Percentiles rank a stretch among this genome's conserved stretches.
Conservation (phyloP, 331 rosid genomes). For the Telfairia occidentalis region DNA sequence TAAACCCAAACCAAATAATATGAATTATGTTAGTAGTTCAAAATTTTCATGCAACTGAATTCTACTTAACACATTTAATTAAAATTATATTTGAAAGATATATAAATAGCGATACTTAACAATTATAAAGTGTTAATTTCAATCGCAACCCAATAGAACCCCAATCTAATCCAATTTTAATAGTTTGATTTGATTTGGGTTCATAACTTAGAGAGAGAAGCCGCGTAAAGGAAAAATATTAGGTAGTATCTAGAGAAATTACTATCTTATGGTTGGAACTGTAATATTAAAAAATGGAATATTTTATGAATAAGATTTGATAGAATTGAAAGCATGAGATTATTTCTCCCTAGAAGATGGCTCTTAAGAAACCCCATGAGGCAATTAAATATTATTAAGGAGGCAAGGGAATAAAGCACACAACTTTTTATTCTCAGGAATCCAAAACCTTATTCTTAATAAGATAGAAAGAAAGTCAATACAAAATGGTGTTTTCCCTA, state of each 20-base stretch:
- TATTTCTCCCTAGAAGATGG: background rate
- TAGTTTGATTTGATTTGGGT: too few species aligned
- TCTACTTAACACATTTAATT: too few species aligned
- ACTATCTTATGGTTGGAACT: too few species aligned
- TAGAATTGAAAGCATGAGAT: background rate
- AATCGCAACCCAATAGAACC: too few species aligned
- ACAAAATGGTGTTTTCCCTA: background rate
- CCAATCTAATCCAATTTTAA: too few species aligned
- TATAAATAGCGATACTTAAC: too few species aligned
- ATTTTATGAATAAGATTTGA: background rate
- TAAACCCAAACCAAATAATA: too few species aligned
- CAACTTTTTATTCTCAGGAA: background rate
- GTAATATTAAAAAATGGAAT: background rate
- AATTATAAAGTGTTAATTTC: too few species aligned
- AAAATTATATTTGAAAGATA: too few species aligned
- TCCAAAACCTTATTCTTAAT: background rate
- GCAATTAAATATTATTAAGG: background rate
- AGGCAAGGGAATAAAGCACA: background rate
- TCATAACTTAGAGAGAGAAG: too few species aligned
- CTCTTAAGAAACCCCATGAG: slow-evolving; percentile 1
- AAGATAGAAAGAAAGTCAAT: background rate
- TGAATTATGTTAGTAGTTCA: too few species aligned
- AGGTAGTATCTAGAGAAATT: background rate
- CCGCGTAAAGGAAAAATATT: background rate
- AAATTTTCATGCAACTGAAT: too few species aligned